Base-by-base conservation (phyloP, 1,284 basidiomycete species). In the Ustilago cynodontis region DNA sequence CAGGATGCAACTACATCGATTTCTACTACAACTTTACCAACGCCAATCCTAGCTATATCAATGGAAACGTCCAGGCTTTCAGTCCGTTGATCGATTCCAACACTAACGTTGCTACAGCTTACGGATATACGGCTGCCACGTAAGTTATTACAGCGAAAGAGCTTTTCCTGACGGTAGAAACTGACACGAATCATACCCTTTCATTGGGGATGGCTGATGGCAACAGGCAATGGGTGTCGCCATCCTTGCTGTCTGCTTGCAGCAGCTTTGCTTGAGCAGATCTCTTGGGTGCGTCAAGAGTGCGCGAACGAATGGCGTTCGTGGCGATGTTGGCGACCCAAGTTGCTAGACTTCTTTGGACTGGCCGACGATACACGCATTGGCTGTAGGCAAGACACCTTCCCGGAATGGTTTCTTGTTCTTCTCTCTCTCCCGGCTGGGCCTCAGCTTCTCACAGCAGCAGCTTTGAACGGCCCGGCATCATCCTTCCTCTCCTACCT, bases 1-100 rank as follows among this genome's bases (percentile, higher is more conserved):
- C 52, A 1, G 67, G 67, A 3, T 70, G 67, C 49, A 64, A 60
- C 61, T 37, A 16, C 4, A 45, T 37, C 22, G 56, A 52, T 26
- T 52, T 64, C 52, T 64, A 60, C 57, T 70, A 47, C 58, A 70
- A 70, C 53, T 70, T 45, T 31, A 29, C 57, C 33, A 64, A 70
- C 39, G 61, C 67, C 52, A 64, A 64, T 31, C 57, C 67, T 7
- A 37, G 67, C 39, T 70, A 39, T 10, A 53, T 70, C 37, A 49
- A 13, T 6, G 67, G 67, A 11, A 49, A 64, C 22, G 61, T 57
- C 14, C 57, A 70, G 39, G 49, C 45, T 8, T 70, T 51, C 33
- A 52, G 52, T 1, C 67, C 67, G 22, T 20, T 64, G n/a, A 33
- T 37, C 1, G 33, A 33, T 2, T 4, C 39, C 16, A 57, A 52